Percentiles rank a stretch among this genome's conserved stretches.
Conservation (phyloP, 306 rosid genomes). For the Oxytropis ochrocephala region DNA sequence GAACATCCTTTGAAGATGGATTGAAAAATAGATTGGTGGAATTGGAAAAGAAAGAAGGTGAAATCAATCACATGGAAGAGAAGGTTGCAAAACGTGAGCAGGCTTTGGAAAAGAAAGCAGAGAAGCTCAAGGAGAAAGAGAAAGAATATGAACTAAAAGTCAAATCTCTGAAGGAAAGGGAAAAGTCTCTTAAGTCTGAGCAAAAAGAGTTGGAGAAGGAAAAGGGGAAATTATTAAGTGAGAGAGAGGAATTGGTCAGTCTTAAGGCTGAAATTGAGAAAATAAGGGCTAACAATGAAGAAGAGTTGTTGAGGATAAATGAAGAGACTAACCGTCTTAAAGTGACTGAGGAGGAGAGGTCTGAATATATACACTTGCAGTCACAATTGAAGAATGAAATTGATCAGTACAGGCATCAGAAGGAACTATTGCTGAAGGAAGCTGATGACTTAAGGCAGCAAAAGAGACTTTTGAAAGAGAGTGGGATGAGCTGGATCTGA, state of each 20-base stretch:
- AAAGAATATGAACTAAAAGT: conserved; percentile 63
- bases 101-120: conserved; percentile 74
- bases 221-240: conserved; percentile 47
- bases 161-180: conserved; percentile 72
- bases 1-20: conserved; percentile 70
- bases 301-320: conserved; percentile 47
- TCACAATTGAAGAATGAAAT: conserved; percentile 81
- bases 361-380: conserved; percentile 64
- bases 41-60: conserved; percentile 82
- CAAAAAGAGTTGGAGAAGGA: conserved; percentile 61
- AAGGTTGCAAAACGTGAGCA: conserved; percentile 77
- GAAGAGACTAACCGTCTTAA: conserved; percentile 60
- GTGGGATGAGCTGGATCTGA: conserved; percentile 92
- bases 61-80: conserved; percentile 77
- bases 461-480: conserved; percentile 86
- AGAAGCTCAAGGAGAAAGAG: conserved; percentile 91
- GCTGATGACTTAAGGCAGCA: conserved; percentile 85
- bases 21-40: conserved; percentile 54
- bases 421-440: conserved; percentile 77
- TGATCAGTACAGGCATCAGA: conserved; percentile 72
- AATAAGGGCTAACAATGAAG: conserved; percentile 54
- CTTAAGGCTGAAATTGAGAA: conserved; percentile 69
- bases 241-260: conserved; percentile 58
- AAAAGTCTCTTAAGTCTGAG: conserved; percentile 55
- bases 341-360: conserved; percentile 77